These are phyloP conservation scores for Camillea tinctor DNA, from an alignment of 2,329 filamentous ascomycete species.

Conservation along the genomic window DNA sequence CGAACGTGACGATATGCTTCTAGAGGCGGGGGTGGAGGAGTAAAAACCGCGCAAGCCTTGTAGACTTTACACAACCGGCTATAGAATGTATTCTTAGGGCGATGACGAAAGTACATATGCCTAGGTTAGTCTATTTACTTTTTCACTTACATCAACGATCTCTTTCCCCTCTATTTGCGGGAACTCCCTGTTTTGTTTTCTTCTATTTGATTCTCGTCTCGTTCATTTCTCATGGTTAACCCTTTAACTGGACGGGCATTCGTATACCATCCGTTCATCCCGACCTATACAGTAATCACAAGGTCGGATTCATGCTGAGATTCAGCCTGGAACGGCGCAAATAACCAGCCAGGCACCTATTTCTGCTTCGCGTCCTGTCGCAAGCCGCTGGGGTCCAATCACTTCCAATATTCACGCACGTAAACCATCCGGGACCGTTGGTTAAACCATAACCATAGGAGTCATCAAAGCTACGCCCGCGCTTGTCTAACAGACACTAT, in stretches of 20 bases:
- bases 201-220: background rate
- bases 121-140: background rate
- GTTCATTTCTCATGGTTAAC: background rate
- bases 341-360: background rate
- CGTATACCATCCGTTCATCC: background rate
- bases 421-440: conserved; percentile 1
- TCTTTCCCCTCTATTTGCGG: no score
- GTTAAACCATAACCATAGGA: conserved; percentile 5
- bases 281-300: background rate
- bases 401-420: conserved; percentile 7
- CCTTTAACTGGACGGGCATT: background rate
- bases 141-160: background rate
- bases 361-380: conserved; percentile 11
- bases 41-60: conserved; percentile 6
- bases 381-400: conserved; percentile 17
- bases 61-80: background rate
- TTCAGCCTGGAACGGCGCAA: background rate
- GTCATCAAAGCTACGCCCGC: conserved; percentile 2
- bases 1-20: background rate
- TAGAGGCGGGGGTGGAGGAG: conserved; percentile 5
- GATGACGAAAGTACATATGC: background rate
- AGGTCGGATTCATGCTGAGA: background rate
- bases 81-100: background rate
- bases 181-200: background rate
- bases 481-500: conserved; percentile 2